These are phyloP conservation scores for Lasiodiplodia citricola DNA, from an alignment of 2,329 filamentous ascomycete genomes.

Conservation along the genomic window DNA sequence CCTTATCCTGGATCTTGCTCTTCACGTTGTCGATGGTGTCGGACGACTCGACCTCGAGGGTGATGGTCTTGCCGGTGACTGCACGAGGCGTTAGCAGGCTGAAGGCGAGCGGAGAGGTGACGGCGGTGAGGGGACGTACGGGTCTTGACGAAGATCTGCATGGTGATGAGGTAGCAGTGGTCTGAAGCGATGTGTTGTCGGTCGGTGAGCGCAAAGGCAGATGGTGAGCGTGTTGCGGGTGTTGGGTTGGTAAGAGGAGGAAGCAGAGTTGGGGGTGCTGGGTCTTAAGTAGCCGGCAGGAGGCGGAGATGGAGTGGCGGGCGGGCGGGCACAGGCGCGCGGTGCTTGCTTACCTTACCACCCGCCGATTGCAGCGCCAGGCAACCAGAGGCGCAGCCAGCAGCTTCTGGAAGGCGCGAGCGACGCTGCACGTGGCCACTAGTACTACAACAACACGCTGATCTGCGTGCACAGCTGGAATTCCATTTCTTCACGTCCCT, in stretches of 20 bases:
- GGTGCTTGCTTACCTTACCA: conserved; percentile 2
- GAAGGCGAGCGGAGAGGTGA: conserved; percentile 30
- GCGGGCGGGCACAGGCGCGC: conserved; percentile 26
- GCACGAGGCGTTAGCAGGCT: conserved; percentile 41
- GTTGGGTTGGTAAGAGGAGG: conserved; percentile 26
- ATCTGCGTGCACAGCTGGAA: not conserved
- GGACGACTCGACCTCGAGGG: conserved; percentile 70
- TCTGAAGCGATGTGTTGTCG: conserved; percentile 16
- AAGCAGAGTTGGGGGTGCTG: conserved; percentile 31
- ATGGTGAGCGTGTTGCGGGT: conserved; percentile 3
- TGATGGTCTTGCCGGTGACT: conserved; percentile 73
- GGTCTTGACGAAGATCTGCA: conserved; percentile 99
- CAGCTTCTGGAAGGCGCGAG: conserved; percentile 22
- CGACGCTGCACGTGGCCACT: not conserved
- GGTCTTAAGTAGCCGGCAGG: conserved; percentile 40
- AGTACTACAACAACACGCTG: not conserved
- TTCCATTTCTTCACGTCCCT: too few relatives aligned
- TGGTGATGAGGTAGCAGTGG: conserved; percentile 52
- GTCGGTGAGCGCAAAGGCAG: conserved; percentile 24
- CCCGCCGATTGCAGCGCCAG: conserved; percentile 2
- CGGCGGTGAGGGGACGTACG: conserved; percentile 63
- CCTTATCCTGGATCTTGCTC: conserved; percentile 97
- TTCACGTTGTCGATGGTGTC: conserved; percentile 98
- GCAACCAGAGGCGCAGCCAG: conserved; percentile 16
- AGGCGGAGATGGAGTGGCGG: conserved; percentile 42